A percentile compares a stretch with the other conserved stretches of the same genome.
Conservation (phyloP, 1,139 yeast genomes). For the Yamadazyma songkhlaensis region DNA sequence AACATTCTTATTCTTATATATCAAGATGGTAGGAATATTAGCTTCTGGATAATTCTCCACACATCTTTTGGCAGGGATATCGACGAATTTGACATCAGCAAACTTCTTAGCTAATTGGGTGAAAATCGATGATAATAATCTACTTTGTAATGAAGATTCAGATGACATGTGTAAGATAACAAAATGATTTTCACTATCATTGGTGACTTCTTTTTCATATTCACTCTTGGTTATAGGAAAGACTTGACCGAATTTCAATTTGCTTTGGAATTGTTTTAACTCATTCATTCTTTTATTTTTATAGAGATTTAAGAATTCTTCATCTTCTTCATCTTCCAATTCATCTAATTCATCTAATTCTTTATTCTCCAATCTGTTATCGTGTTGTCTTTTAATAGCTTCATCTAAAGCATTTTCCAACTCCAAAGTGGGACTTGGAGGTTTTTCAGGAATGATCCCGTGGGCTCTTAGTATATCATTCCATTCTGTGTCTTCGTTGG, state of each 20-base stretch:
- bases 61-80: conserved; percentile 84
- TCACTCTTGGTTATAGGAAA: conserved; percentile 81
- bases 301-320: conserved; percentile 68
- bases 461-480: conserved; percentile 87
- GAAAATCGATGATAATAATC: conserved; percentile 60
- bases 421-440: conserved; percentile 85
- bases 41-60: conserved; percentile 87
- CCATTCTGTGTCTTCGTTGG: conserved; percentile 98
- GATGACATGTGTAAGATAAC: conserved; percentile 80
- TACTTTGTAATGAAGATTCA: conserved; percentile 68
- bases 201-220: conserved; percentile 80
- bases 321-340: conserved; percentile 78
- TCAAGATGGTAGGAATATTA: conserved; percentile 86
- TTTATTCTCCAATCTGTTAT: conserved; percentile 69
- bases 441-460: conserved; percentile 89
- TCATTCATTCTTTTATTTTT: conserved; percentile 75
- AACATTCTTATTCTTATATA: conserved; percentile 75
- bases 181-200: conserved; percentile 57
- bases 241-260: conserved; percentile 74
- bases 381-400: conserved; percentile 74
- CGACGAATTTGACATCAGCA: conserved; percentile 86
- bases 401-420: conserved; percentile 85
- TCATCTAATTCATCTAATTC: conserved; percentile 79
- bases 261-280: conserved; percentile 55
- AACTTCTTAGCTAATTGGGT: conserved; percentile 52